Percentiles rank a stretch among this genome's conserved stretches.
These are phyloP conservation scores for Diospyros lotus DNA, from an alignment of 148 eudicot genomes.

Conservation along the genomic window DNA sequence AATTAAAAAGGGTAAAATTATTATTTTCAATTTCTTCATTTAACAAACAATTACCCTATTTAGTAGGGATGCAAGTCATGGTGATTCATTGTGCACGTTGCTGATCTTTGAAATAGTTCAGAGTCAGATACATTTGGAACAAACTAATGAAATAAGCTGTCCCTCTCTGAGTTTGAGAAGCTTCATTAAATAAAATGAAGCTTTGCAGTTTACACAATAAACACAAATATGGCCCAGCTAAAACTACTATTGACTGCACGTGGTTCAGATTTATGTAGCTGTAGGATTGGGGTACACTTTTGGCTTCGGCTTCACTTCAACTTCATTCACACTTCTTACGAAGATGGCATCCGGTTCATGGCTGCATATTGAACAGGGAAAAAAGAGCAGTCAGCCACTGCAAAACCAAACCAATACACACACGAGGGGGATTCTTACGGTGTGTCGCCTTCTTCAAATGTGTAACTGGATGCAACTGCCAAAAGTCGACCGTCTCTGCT, in stretches of 20 bases:
- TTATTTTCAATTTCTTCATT: too few relatives aligned
- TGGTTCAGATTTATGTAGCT: conserved; percentile 27
- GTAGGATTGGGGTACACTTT: conserved; percentile 67
- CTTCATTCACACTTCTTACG: conserved; percentile 84
- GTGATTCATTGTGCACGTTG: too few relatives aligned
- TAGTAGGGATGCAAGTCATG: too few relatives aligned
- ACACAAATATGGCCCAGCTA: not conserved
- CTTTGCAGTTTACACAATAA: not conserved
- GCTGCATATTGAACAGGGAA: conserved; percentile 39
- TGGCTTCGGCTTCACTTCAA: conserved; percentile 97
- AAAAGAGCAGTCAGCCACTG: not conserved
- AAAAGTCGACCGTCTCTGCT: conserved; percentile 78
- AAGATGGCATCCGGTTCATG: conserved; percentile 91
- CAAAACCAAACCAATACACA: conserved; percentile 6
- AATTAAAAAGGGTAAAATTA: too few relatives aligned
- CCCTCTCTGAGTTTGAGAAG: not conserved
- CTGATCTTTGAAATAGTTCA: too few relatives aligned
- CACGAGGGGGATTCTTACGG: conserved; percentile 46
- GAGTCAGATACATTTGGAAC: too few relatives aligned
- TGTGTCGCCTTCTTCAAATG: conserved; percentile 83
- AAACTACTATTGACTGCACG: not conserved
- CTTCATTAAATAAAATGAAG: conserved; percentile 9
- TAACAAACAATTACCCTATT: too few relatives aligned
- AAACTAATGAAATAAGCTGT: not conserved
- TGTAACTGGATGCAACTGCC: conserved; percentile 94